Percentiles rank a stretch among this genome's conserved stretches.
phyloP scores from a whole-genome alignment of 2,329 filamentous ascomycete species.

The Ceratocystis ficicola region DNA sequence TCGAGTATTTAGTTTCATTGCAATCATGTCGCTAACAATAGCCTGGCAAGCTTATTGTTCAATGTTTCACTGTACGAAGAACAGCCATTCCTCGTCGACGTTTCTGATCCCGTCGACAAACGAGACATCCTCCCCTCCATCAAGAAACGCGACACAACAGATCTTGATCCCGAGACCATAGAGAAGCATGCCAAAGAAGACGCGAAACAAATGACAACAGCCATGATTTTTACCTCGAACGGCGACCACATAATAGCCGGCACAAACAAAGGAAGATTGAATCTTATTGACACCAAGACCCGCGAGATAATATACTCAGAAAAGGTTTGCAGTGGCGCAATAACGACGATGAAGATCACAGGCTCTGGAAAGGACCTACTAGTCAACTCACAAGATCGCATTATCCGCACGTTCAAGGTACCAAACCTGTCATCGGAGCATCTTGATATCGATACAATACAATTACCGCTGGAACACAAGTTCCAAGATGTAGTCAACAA shows the following conservation, averaged over 20 bases:
- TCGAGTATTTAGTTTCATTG: neutral
- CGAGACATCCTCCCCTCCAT: constrained; percentile 71
- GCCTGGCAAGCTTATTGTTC: constrained; percentile 54
- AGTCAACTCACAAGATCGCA: constrained; percentile 85
- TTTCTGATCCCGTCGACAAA: constrained; percentile 54
- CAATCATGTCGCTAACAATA: constrained; percentile 24
- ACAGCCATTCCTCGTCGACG: constrained; percentile 76
- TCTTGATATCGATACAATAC: constrained; percentile 72
- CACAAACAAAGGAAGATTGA: constrained; percentile 91
- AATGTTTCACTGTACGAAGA: constrained; percentile 91
- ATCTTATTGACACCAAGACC: constrained; percentile 77
- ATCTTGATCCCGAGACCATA: constrained; percentile 55
- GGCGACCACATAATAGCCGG: constrained; percentile 85
- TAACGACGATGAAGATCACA: constrained; percentile 77
- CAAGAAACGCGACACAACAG: constrained; percentile 59
- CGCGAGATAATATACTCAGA: constrained; percentile 79
- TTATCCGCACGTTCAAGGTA: constrained; percentile 83
- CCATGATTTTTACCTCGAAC: constrained; percentile 72
- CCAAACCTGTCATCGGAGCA: constrained; percentile 60
- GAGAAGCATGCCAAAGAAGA: constrained; percentile 87
- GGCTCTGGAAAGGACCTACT: constrained; percentile 72
- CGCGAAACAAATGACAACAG: constrained; percentile 88
- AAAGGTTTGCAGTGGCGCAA: constrained; percentile 73
- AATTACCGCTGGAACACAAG: constrained; percentile 88
- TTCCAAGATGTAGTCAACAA: constrained; percentile 96